Percentiles rank a stretch among this genome's conserved stretches.
These are phyloP conservation scores for Melastoma malabathricum DNA, from an alignment of 345 rosid species.

Conservation along the genomic window DNA sequence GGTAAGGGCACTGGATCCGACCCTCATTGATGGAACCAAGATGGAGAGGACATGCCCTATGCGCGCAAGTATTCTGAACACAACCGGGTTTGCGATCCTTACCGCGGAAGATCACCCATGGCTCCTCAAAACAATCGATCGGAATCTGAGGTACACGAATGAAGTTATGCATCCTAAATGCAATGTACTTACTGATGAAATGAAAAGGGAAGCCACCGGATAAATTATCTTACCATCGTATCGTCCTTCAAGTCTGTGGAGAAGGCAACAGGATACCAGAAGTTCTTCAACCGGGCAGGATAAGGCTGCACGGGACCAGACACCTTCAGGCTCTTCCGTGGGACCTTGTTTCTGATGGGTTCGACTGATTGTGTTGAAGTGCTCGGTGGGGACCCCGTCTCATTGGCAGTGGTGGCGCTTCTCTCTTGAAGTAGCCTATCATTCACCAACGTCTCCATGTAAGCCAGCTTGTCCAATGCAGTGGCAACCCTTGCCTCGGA, in stretches of 20 bases:
- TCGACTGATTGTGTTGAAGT: conserved; percentile 30
- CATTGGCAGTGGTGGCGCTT: conserved; percentile 25
- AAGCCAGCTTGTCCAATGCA: conserved; percentile 86
- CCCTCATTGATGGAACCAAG: conserved; percentile 92
- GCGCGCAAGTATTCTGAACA: conserved; percentile 87
- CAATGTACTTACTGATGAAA: no score
- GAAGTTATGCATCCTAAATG: neutral
- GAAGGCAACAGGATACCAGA: conserved; percentile 94
- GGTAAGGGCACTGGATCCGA: conserved; percentile 92
- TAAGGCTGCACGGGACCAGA: conserved; percentile 91
- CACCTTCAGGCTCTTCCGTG: conserved; percentile 60
- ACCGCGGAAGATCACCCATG: conserved; percentile 93
- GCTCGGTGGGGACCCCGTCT: conserved; percentile 32
- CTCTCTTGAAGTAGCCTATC: conserved; percentile 65
- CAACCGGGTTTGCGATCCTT: conserved; percentile 91
- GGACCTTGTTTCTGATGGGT: conserved; percentile 25
- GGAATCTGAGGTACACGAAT: conserved; percentile 32
- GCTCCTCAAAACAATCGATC: conserved; percentile 86
- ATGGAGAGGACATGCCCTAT: conserved; percentile 95
- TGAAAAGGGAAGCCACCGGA: neutral
- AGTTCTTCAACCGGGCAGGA: conserved; percentile 57
- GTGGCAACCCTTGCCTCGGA: conserved; percentile 92
- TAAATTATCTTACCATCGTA: conserved; percentile 51
- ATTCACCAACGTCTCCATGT: conserved; percentile 81
- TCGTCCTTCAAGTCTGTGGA: conserved; percentile 71